Percentiles rank a stretch among this genome's conserved stretches.
Conservation (phyloP, 352 stramenopile species). For the Globisporangium recalcitrans region DNA sequence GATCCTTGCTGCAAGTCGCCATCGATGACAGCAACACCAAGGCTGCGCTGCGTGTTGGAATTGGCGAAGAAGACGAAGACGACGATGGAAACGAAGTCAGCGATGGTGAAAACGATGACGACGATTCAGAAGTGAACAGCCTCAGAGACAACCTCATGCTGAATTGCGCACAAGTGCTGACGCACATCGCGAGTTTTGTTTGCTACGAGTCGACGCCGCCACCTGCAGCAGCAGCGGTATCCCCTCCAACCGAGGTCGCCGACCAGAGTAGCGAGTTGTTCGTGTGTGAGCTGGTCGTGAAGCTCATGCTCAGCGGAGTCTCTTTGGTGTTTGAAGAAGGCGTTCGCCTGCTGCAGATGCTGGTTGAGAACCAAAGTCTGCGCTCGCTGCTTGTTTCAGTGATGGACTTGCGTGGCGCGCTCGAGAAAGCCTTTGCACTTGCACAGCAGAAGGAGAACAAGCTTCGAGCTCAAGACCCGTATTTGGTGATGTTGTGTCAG, state of each 20-base stretch:
- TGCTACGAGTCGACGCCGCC: neutral
- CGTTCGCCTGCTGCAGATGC: constrained; percentile 54
- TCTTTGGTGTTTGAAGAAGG: constrained; percentile 51
- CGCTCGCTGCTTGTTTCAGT: constrained; percentile 23
- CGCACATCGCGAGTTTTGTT: constrained; percentile 13
- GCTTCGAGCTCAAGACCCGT: constrained; percentile 30
- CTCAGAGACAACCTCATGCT: constrained; percentile 8
- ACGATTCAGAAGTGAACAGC: constrained; percentile 1
- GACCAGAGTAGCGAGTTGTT: constrained; percentile 10
- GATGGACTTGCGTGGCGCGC: constrained; percentile 48
- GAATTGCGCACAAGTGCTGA: constrained; percentile 11
- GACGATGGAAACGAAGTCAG: too few species aligned
- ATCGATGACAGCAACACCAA: constrained; percentile 21
- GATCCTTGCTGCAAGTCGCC: constrained; percentile 41
- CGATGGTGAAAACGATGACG: neutral
- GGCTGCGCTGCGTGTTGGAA: neutral
- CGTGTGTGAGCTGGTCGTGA: constrained; percentile 45
- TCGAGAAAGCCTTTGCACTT: constrained; percentile 46
- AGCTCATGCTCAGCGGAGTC: constrained; percentile 48
- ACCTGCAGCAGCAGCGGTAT: neutral
- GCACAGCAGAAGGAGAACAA: constrained; percentile 29
- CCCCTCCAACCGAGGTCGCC: neutral
- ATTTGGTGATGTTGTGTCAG: constrained; percentile 36
- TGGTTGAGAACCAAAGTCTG: constrained; percentile 35
- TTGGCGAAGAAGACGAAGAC: constrained; percentile 6